phyloP scores from a whole-genome alignment of 2,329 filamentous ascomycete genomes.

The Arthrobotrys pseudoclavata region DNA sequence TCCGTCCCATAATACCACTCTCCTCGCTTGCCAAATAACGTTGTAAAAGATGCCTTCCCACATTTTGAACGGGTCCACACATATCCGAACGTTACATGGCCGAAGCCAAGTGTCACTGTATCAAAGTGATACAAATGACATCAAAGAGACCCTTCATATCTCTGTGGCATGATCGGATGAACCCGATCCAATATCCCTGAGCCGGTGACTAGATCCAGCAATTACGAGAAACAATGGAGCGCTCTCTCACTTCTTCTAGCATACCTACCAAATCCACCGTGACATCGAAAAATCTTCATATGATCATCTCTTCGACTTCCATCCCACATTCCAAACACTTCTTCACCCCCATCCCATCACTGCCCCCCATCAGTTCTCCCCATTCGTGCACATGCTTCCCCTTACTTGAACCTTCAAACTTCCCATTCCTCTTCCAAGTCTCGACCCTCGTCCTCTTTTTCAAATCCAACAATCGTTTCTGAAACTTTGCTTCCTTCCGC shows the following conservation, averaged over 20 bases:
- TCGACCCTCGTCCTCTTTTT: slow-evolving; percentile 95
- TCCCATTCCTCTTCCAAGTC: slow-evolving; percentile 81
- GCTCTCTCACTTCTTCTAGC: too few relatives aligned
- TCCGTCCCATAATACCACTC: slow-evolving; percentile 8
- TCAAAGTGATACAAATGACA: slow-evolving; percentile 57
- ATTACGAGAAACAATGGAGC: neutral
- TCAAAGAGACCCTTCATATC: slow-evolving; percentile 19
- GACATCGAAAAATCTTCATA: slow-evolving; percentile 66
- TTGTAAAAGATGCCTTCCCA: slow-evolving; percentile 23
- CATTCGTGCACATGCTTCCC: slow-evolving; percentile 92
- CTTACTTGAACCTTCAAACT: slow-evolving; percentile 69
- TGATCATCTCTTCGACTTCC: slow-evolving; percentile 82
- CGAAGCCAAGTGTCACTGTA: slow-evolving; percentile 30
- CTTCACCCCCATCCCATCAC: slow-evolving; percentile 77
- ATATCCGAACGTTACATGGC: slow-evolving; percentile 34
- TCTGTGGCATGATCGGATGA: slow-evolving; percentile 21
- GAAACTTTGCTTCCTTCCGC: slow-evolving; percentile 91
- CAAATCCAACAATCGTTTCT: slow-evolving; percentile 85
- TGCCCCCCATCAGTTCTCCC: slow-evolving; percentile 77
- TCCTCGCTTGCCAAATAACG: slow-evolving; percentile 41
- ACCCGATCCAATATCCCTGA: slow-evolving; percentile 34
- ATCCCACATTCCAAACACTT: slow-evolving; percentile 81
- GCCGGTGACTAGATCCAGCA: neutral
- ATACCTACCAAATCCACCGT: neutral
- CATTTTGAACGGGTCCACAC: slow-evolving; percentile 8